Evolutionary conservation across 176 grass and related monocot genomes (phyloP).

Genomic region (Elaeis guineensis): DNA sequence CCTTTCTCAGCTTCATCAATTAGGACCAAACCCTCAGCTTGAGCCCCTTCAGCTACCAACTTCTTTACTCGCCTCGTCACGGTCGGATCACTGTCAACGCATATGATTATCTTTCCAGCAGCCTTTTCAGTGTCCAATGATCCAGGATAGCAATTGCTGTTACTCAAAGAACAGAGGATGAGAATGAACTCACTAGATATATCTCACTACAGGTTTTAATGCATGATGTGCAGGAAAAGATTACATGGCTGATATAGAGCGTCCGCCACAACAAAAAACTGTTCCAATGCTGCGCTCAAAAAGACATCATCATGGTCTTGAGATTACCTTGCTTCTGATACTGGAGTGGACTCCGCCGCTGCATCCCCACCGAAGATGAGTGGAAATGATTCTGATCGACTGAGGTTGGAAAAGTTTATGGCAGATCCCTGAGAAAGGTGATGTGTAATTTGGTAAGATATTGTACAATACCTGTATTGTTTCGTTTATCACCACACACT

Average conservation of each 20-base stretch:
- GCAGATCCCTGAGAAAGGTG: constrained; percentile 39
- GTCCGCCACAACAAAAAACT: too few relatives aligned
- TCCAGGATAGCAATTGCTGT: constrained; percentile 91
- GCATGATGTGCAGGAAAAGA: too few relatives aligned
- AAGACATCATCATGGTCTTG: background rate
- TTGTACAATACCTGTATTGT: background rate
- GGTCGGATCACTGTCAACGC: constrained; percentile 48
- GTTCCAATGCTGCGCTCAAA: too few relatives aligned
- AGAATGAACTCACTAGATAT: background rate
- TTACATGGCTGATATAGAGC: too few relatives aligned
- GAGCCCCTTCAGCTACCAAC: constrained; percentile 49
- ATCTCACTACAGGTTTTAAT: too few relatives aligned
- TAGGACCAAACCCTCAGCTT: constrained; percentile 61
- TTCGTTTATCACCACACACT: background rate
- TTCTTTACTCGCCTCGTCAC: constrained; percentile 71
- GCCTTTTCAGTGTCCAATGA: constrained; percentile 68
- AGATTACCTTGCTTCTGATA: constrained; percentile 73
- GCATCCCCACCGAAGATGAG: constrained; percentile 51
- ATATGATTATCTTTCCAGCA: constrained; percentile 79
- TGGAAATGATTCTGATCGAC: constrained; percentile 29
- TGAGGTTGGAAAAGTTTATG: constrained; percentile 90
- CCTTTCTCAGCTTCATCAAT: constrained; percentile 53
- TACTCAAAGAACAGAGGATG: background rate
- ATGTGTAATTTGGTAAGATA: too few relatives aligned
- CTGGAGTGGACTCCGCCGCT: constrained; percentile 43